These are phyloP conservation scores for Porcisia deanei DNA, from an alignment of 208 protist species.

Conservation along the genomic window DNA sequence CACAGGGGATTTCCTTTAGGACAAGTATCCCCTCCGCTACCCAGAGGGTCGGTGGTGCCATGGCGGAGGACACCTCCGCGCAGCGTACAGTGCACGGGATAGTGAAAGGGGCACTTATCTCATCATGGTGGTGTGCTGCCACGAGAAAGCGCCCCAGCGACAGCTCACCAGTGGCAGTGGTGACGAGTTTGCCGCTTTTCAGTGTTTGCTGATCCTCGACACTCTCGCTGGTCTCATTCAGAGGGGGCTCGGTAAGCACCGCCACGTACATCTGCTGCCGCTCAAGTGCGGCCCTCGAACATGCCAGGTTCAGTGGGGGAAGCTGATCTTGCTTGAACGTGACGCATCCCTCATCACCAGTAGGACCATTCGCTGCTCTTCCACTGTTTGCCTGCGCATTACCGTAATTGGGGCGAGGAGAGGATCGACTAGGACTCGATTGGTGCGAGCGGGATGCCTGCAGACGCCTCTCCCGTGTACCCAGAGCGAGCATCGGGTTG, in stretches of 20 bases:
- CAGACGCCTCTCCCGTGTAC: constrained; percentile 17
- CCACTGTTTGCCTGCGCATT: not conserved
- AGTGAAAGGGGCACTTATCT: constrained; percentile 9
- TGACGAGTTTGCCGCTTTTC: not conserved
- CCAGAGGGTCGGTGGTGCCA: not conserved
- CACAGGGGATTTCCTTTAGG: not conserved
- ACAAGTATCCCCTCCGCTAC: not conserved
- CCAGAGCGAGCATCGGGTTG: constrained; percentile 6
- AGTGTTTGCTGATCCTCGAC: not conserved
- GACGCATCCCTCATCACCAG: not conserved
- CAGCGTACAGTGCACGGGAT: not conserved
- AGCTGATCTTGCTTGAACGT: constrained; percentile 18
- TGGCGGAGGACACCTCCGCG: too few species aligned
- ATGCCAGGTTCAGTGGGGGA: constrained; percentile 16
- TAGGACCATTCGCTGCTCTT: not conserved
- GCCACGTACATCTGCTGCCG: constrained; percentile 14
- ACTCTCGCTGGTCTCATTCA: not conserved
- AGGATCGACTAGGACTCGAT: constrained; percentile 15
- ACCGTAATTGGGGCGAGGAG: not conserved
- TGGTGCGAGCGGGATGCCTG: constrained; percentile 16
- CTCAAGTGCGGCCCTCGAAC: constrained; percentile 6
- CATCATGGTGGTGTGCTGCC: constrained; percentile 9
- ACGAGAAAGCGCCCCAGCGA: constrained; percentile 5
- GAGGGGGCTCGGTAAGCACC: not conserved
- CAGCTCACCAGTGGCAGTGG: not conserved